phyloP scores from a whole-genome alignment of 768 basidiomycete genomes.

The Mrakia frigida region DNA sequence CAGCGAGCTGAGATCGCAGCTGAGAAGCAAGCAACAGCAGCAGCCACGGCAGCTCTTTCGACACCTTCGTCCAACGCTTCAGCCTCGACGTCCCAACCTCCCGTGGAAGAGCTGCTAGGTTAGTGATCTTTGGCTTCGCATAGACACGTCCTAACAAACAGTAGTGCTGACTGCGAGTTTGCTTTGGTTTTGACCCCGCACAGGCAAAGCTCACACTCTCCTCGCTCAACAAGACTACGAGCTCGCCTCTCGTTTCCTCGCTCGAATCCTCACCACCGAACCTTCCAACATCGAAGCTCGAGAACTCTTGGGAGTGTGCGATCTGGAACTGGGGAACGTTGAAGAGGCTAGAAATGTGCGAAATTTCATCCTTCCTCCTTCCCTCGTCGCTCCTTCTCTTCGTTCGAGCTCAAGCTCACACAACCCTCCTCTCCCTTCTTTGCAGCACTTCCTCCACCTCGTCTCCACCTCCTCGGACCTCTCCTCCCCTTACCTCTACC shows the following conservation, averaged over 20 bases:
- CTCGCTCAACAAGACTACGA: conserved; percentile 32
- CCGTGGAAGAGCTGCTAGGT: conserved; percentile 26
- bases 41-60: not conserved
- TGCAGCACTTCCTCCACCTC: conserved; percentile 25
- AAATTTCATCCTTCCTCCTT: not conserved
- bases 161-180: not conserved
- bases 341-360: conserved; percentile 25
- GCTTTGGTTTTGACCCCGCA: no score
- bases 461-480: not conserved
- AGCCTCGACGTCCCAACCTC: conserved; percentile 1
- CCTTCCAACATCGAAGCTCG: conserved; percentile 23
- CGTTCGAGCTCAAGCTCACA: not conserved
- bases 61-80: not conserved
- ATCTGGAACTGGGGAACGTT: conserved; percentile 31
- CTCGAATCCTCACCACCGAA: conserved; percentile 18
- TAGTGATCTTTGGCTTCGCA: not conserved
- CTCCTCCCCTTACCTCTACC: conserved; percentile 30
- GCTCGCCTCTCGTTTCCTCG: conserved; percentile 22
- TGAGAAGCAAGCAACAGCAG: not conserved
- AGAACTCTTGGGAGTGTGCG: conserved; percentile 28
- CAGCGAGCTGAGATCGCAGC: not conserved
- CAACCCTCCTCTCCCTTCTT: not conserved
- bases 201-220: conserved; percentile 29
- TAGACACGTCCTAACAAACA: no score
- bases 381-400: not conserved